Evolutionary conservation across 768 basidiomycete species (phyloP).

Genomic region (Jaapia argillacea): DNA sequence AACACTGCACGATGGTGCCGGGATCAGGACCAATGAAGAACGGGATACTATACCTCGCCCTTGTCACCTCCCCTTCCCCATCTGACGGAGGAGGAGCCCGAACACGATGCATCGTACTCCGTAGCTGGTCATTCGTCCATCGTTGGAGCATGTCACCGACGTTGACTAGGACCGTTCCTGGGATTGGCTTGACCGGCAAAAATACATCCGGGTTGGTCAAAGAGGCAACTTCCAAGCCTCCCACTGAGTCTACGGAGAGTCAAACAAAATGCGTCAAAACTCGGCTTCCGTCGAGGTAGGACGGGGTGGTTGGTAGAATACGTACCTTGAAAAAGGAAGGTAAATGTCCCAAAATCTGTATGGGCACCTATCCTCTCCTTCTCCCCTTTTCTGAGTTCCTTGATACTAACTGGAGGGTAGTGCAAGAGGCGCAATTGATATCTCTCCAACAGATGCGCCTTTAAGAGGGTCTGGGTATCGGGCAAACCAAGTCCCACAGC

Average conservation of each 20-base stretch:
- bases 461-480: background rate
- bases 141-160: background rate
- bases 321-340: background rate
- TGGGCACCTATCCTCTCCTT: background rate
- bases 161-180: background rate
- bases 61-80: background rate
- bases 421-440: conserved; percentile 1
- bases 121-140: background rate
- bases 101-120: background rate
- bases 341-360: background rate
- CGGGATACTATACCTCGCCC: background rate
- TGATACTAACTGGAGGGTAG: background rate
- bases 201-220: background rate
- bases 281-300: background rate
- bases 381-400: background rate
- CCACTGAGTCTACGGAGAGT: background rate
- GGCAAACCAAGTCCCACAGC: background rate
- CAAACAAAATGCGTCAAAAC: background rate
- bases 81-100: background rate
- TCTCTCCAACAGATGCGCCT: background rate
- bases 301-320: background rate
- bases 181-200: background rate
- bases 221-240: background rate
- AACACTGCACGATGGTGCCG: background rate
- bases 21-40: background rate